Evolutionary conservation across 2,329 filamentous ascomycete species (phyloP), one percentile per base, ranked within the genome.

Genomic region (Stemphylium beticola): DNA sequence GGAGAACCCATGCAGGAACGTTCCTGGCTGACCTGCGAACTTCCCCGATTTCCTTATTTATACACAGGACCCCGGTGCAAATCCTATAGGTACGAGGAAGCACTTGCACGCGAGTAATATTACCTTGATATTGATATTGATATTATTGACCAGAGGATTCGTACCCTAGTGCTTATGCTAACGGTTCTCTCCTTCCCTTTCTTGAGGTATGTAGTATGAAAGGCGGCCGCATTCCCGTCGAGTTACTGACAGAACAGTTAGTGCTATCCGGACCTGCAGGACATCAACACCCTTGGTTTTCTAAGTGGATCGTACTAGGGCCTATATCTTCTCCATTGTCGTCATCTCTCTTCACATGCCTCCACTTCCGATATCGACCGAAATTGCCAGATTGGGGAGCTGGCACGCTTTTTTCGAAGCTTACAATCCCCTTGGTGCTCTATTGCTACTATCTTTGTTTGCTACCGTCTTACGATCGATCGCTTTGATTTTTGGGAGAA

Each of bases 81-180:
- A 71, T 71, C 65, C 59, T 58, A 62, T 58, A 66, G 55, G 58
- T 57, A 65, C 55, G 36, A 29, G 37, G 42, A 12, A 41, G 38
- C 50, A 56, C 52, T 33, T 49, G 58, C 54, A 64, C 45, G 37
- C 56, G 42, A 53, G 50, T 57, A 61, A 57, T 57, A 50, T 54
- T 64, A 68, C 67, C 67, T 71, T 22, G 22, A 29, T 7, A 14
- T 36, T 26, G 31, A 45, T 45, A 24, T 33, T 20, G 69, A 45
- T 52, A 33, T 34, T 65, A 59, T 60, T 59, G 47, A 67, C 61
- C 62, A 68, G 63, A 45, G 51, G 58, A 60, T 53, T 38, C 53
- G 29, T 37, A 54, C 53, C 59, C 61, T 73, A 73, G 71, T 67
- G 71, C 72, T 74, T 72, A 73, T 69, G 62, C 64, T 53, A 71